Conservation (phyloP, 441 rosid genomes). For the Populus trichocarpa region DNA sequence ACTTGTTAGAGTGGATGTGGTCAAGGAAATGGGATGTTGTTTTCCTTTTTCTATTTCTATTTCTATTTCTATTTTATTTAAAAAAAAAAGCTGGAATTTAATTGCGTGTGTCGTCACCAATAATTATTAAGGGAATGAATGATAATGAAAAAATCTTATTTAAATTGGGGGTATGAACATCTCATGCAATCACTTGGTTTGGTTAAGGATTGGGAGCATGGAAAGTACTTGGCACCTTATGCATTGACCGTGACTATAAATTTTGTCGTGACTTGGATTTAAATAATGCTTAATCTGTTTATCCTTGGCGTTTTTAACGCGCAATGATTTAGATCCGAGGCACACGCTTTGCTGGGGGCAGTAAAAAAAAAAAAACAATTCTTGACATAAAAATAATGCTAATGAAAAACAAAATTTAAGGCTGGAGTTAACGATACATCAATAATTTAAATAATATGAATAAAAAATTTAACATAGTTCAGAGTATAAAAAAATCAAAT, state of each 20-base stretch:
- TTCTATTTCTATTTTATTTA: too few relatives aligned
- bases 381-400: too few relatives aligned
- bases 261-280: background rate
- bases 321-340: background rate
- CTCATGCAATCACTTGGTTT: background rate
- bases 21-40: too few relatives aligned
- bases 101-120: background rate
- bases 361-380: background rate
- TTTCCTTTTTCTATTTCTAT: too few relatives aligned
- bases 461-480: too few relatives aligned
- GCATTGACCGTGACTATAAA: background rate
- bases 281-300: background rate
- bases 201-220: background rate
- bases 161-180: background rate
- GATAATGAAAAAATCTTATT: background rate
- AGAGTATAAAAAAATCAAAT: too few relatives aligned
- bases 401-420: too few relatives aligned
- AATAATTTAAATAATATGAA: too few relatives aligned
- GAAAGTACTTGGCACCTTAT: background rate
- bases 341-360: too few relatives aligned
- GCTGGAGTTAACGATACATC: too few relatives aligned
- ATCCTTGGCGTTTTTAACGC: background rate
- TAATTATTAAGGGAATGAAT: background rate
- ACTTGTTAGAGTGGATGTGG: too few relatives aligned
- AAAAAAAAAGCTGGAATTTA: background rate